phyloP scores from a whole-genome alignment of 805 yeast species.

The Yarrowia phangngaensis region DNA sequence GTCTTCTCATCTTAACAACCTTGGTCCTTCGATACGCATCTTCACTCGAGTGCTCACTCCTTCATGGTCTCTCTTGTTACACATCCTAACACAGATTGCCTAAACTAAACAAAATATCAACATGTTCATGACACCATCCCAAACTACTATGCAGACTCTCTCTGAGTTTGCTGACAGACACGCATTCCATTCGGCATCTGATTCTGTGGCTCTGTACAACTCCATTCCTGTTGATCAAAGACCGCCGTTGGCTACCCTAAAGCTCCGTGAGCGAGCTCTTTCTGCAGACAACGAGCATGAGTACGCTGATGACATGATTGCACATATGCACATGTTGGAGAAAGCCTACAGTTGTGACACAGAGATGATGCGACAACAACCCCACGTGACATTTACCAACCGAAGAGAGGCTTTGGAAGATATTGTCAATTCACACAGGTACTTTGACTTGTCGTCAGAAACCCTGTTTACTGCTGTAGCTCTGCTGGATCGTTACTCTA shows the following conservation, averaged over 20 bases:
- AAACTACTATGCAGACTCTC: slow-evolving; percentile 23
- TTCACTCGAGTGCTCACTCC: too few relatives aligned
- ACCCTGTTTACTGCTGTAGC: slow-evolving; percentile 66
- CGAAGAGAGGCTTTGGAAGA: slow-evolving; percentile 76
- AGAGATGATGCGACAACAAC: slow-evolving; percentile 75
- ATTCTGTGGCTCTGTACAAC: slow-evolving; percentile 22
- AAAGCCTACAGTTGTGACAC: slow-evolving; percentile 48
- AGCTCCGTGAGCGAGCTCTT: slow-evolving; percentile 16
- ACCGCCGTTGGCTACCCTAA: slow-evolving; percentile 19
- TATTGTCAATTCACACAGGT: slow-evolving; percentile 60
- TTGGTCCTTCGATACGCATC: too few relatives aligned
- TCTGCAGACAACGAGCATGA: slow-evolving; percentile 32
- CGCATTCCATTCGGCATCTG: slow-evolving; percentile 25
- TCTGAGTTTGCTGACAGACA: slow-evolving; percentile 25
- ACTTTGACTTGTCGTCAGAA: slow-evolving; percentile 58
- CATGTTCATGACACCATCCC: slow-evolving; percentile 27
- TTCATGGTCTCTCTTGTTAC: too few relatives aligned
- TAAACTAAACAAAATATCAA: too few relatives aligned
- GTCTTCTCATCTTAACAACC: too few relatives aligned
- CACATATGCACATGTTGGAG: slow-evolving; percentile 40
- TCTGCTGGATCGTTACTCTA: slow-evolving; percentile 85
- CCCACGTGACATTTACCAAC: slow-evolving; percentile 70
- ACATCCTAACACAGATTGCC: slow-evolving; percentile 19
- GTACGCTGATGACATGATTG: slow-evolving; percentile 40
- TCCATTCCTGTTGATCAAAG: slow-evolving; percentile 17